Base-by-base conservation (phyloP, 2,329 filamentous ascomycete species). In the Aurifilum marmelostoma region DNA sequence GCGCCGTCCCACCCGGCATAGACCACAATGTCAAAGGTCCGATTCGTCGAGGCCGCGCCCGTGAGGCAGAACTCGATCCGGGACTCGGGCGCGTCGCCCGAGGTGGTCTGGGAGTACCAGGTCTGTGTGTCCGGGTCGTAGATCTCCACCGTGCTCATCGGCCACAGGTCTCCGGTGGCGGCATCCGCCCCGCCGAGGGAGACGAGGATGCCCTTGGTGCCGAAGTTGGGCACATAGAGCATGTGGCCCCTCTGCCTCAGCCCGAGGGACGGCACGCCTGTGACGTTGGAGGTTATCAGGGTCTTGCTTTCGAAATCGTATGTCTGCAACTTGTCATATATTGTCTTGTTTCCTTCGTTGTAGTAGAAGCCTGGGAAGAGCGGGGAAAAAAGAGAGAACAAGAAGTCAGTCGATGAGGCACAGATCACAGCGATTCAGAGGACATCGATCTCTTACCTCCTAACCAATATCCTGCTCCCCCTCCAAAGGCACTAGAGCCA, bases 1-100 rank as follows among this genome's bases (percentile, higher is more conserved):
- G 73, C 73, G 8, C 72, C 71, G 50, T 68, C 65, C 71, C 71
- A 75, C 14, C 74, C 74, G 4, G 69, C 73, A 41, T 75, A 74
- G 16, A 75, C 69, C 5, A 75, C 43, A n/a, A 75, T 71, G 47
- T 75, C 73, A 68, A 72, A 73, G 37, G 73, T 75, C 3, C 58
- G 63, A 63, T 73, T 72, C 67, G 61, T 71, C 4, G 74, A 75
- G 32, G 71, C 67, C 11, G 68, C 68, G 9, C 73, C 73, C 3
- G 71, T 66, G n/a, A 74, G 68, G 67, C 74, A 75, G 27, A 71
- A 75, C 14, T 73, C 71, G 58, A 71, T 69, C 5, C 73, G 69
- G 21, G 67, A 60, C 8, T 65, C 27, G 7, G 73, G 74, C 3
- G 69, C 39, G 29, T 67, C 61, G 7, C 74, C 74, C 1, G 69